Evolutionary conservation across 345 rosid species (phyloP).

Genomic region (Rhodamnia argentea): DNA sequence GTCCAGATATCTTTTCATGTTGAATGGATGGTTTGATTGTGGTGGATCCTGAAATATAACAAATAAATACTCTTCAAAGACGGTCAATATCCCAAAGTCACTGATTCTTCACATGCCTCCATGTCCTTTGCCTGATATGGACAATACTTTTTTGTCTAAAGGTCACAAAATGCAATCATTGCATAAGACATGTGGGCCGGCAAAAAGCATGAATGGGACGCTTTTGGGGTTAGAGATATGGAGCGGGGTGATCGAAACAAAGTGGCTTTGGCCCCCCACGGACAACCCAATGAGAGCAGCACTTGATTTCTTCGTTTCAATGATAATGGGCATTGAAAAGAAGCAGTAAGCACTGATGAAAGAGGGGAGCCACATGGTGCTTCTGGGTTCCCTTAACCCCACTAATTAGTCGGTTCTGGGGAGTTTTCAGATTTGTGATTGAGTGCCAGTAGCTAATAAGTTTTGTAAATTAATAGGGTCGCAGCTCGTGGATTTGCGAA

Average conservation of each 20-base stretch:
- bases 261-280: not conserved
- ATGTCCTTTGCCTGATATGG: not conserved
- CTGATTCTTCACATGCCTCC: not conserved
- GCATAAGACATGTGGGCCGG: not conserved
- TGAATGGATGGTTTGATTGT: not conserved
- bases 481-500: too few relatives aligned
- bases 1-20: not conserved
- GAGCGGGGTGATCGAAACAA: not conserved
- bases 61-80: not conserved
- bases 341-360: not conserved
- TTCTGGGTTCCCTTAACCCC: not conserved
- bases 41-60: not conserved
- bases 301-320: not conserved
- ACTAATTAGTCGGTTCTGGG: not conserved
- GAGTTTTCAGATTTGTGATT: not conserved
- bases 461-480: not conserved
- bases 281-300: not conserved
- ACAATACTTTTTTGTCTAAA: not conserved
- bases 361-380: not conserved
- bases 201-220: not conserved
- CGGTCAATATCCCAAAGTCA: not conserved
- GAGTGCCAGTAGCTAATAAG: not conserved
- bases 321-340: not conserved
- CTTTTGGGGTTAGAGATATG: not conserved
- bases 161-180: not conserved